Conservation (phyloP, 2,329 filamentous ascomycete genomes). For the Talaromyces marneffei region DNA sequence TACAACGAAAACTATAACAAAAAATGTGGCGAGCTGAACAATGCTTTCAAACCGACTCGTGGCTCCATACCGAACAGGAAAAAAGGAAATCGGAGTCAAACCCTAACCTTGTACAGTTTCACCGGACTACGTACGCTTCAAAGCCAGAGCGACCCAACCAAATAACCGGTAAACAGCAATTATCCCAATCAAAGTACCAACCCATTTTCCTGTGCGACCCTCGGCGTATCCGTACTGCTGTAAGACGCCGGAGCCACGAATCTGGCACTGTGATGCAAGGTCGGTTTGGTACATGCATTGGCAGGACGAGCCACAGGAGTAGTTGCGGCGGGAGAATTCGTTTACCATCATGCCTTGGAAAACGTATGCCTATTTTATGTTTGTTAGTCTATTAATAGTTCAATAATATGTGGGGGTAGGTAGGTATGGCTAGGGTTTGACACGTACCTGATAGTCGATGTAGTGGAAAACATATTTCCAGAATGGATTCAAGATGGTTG, state of each 20-base stretch:
- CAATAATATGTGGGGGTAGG: neutral
- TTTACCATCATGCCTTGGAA: conserved; percentile 94
- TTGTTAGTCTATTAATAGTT: neutral
- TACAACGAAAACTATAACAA: neutral
- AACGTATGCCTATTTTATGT: conserved; percentile 54
- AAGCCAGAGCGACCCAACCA: conserved; percentile 39
- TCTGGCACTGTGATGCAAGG: conserved; percentile 59
- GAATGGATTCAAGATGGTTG: conserved; percentile 68
- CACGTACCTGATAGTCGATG: conserved; percentile 69
- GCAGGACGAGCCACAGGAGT: conserved; percentile 55
- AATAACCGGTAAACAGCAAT: conserved; percentile 66
- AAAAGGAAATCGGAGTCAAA: neutral
- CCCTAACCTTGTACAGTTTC: neutral
- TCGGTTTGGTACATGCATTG: conserved; percentile 66
- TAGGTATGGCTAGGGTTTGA: neutral
- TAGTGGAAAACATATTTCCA: conserved; percentile 86
- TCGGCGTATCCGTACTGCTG: conserved; percentile 60
- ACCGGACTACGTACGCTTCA: neutral
- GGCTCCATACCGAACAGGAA: neutral
- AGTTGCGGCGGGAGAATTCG: conserved; percentile 64
- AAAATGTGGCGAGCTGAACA: neutral
- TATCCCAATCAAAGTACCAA: conserved; percentile 73
- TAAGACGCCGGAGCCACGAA: conserved; percentile 65
- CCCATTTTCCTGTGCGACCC: conserved; percentile 60
- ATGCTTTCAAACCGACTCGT: neutral